phyloP scores from a whole-genome alignment of 148 eudicot genomes.

The Camellia granthamiana region DNA sequence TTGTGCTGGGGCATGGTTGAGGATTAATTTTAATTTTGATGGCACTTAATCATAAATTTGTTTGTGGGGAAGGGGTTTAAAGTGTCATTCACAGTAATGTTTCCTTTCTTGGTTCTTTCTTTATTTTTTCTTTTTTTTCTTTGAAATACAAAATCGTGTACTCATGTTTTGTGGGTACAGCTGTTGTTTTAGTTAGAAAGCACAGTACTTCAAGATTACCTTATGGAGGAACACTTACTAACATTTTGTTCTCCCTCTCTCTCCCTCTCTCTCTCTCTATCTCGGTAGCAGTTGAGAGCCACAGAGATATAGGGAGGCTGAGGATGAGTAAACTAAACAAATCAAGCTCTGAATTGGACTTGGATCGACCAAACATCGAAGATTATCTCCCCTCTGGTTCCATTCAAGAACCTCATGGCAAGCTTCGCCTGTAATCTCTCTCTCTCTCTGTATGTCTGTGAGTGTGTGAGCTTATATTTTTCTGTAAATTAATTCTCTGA shows the following conservation, averaged over 20 bases:
- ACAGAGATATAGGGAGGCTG: background rate
- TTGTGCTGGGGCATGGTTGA: background rate
- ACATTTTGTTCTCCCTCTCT: background rate
- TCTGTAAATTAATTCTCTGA: slow-evolving; percentile 10
- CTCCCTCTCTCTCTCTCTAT: background rate
- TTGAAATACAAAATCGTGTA: background rate
- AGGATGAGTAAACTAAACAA: slow-evolving; percentile 29
- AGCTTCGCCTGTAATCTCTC: slow-evolving; percentile 63
- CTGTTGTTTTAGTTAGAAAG: background rate
- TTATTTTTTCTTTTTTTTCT: too few species aligned
- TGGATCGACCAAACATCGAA: slow-evolving; percentile 87
- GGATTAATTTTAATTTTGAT: background rate
- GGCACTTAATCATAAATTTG: background rate
- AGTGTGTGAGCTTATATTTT: background rate
- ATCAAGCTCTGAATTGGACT: slow-evolving; percentile 66
- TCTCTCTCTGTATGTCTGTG: background rate
- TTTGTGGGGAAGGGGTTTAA: background rate
- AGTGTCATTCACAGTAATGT: background rate
- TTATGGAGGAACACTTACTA: background rate
- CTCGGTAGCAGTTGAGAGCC: background rate
- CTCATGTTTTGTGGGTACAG: background rate
- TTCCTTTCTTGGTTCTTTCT: too few species aligned
- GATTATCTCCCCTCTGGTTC: slow-evolving; percentile 82
- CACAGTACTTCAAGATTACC: background rate
- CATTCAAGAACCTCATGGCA: slow-evolving; percentile 58